Evolutionary conservation across 495 filamentous ascomycete species (phyloP), one percentile per base, ranked within the genome.

Genomic region (Penicillium riverlandense): DNA sequence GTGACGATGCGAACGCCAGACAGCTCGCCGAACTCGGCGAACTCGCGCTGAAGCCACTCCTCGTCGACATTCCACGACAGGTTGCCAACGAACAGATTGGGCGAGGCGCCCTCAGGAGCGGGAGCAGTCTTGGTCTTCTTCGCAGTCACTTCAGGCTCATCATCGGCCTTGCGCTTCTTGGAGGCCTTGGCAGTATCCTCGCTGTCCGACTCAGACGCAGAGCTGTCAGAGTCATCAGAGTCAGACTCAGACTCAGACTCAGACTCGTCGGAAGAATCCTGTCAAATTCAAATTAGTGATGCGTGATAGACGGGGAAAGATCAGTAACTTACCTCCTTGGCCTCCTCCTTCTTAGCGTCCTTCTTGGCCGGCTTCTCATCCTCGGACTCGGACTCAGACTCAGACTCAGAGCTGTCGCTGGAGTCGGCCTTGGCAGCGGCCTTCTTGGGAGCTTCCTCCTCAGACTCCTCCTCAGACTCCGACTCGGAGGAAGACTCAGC

Each of bases 1-100:
- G 80, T 85, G 59, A 97, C 84, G 57, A 98, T 81, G 50, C 86
- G 81, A 43, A 79, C 80, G 53, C 82, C 76, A 57, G 76, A 68
- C 44, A 96, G 73, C 53, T 85, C 85, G 52, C 87, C 90, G 61
- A 83, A 95, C 37, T 74, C 68, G 72, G 88, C 78, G 66, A 98
- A 97, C 67, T 95, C 86, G 51, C 83, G 77, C 48, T 77, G 76
- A 42, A 98, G 82, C 80, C 83, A 88, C 48, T 92, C 86, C 64
- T 97, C 92, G 56, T 95, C 89, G 40, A 98, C 74, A 57, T 84
- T 90, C 90, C 90, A 98, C 56, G 88, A 91, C 44, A 98, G 77
- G 71, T 90, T 91, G 50, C 92, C 94, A 52, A 94, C 80, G 69
- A 95, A 96, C 38, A 97, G 81, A 61, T 85, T 89, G 60, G 74